A percentile compares a stretch with the other conserved stretches of the same genome.
phyloP scores from a whole-genome alignment of 441 rosid species.

The Geranium incanum region DNA sequence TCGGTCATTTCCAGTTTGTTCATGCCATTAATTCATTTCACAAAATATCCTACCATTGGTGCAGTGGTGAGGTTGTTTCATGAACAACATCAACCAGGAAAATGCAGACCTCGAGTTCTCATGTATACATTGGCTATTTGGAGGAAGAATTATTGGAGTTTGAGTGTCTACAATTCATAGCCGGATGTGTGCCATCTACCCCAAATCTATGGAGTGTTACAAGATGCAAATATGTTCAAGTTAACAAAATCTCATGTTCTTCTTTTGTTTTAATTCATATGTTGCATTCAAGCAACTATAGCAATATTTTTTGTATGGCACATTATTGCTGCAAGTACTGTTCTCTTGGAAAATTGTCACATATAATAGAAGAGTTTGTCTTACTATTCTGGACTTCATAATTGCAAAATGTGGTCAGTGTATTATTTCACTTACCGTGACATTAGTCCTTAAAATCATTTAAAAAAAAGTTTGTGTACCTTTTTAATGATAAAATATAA shows the following conservation, averaged over 20 bases:
- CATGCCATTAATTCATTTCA: conserved; percentile 77
- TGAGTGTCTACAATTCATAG: too few species aligned
- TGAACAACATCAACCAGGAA: conserved; percentile 17
- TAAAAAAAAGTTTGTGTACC: too few species aligned
- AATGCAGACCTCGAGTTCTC: not conserved
- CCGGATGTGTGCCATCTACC: not conserved
- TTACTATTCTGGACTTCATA: too few species aligned
- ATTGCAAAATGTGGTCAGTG: too few species aligned
- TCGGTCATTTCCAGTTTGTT: conserved; percentile 75
- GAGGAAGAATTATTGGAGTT: not conserved
- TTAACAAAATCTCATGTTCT: not conserved
- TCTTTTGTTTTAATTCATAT: not conserved
- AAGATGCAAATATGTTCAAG: not conserved
- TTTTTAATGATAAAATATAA: too few species aligned
- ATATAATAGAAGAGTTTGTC: too few species aligned
- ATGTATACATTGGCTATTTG: not conserved
- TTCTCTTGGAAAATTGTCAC: too few species aligned
- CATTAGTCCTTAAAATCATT: too few species aligned
- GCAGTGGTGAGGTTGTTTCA: conserved; percentile 66
- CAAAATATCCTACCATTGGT: conserved; percentile 76
- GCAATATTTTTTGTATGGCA: not conserved
- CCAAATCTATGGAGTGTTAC: too few species aligned
- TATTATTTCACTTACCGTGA: too few species aligned
- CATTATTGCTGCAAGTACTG: too few species aligned
- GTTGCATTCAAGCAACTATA: not conserved